A percentile compares a stretch with the other conserved stretches of the same genome.
These are phyloP conservation scores for Myochromella boudieri DNA, from an alignment of 768 basidiomycete genomes.

Conservation along the genomic window DNA sequence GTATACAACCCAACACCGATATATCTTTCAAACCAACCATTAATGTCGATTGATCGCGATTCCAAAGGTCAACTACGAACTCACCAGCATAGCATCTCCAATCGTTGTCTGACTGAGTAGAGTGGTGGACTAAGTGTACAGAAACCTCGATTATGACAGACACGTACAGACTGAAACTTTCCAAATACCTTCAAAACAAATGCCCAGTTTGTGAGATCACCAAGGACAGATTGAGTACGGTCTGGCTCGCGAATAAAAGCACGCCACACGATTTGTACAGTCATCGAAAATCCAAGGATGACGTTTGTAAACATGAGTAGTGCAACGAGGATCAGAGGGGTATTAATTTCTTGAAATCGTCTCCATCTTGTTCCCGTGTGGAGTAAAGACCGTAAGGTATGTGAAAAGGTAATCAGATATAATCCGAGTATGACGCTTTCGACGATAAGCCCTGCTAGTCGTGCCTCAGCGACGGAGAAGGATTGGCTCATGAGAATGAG, in stretches of 20 bases:
- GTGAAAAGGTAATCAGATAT: background rate
- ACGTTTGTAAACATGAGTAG: conserved; percentile 10
- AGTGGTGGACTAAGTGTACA: conserved; percentile 8
- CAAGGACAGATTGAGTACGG: conserved; percentile 8
- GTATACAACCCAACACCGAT: conserved; percentile 11
- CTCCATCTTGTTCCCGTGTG: background rate
- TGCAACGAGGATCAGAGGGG: conserved; percentile 8
- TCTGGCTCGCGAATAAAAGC: conserved; percentile 14
- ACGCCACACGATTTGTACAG: conserved; percentile 7
- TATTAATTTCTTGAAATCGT: conserved; percentile 6
- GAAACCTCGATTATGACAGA: background rate
- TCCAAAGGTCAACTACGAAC: background rate
- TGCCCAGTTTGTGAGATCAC: conserved; percentile 14
- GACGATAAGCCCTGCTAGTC: background rate
- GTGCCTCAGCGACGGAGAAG: background rate
- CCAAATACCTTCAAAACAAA: conserved; percentile 14
- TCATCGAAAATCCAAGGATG: conserved; percentile 3
- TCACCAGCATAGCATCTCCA: conserved; percentile 20
- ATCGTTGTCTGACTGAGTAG: conserved; percentile 14
- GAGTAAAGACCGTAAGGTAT: background rate
- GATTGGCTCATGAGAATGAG: no score
- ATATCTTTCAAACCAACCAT: conserved; percentile 3
- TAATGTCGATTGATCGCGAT: no score
- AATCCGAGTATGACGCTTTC: background rate
- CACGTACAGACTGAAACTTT: background rate